Base-by-base conservation (phyloP, 1,284 basidiomycete species). In the Jaminaea rosea region DNA sequence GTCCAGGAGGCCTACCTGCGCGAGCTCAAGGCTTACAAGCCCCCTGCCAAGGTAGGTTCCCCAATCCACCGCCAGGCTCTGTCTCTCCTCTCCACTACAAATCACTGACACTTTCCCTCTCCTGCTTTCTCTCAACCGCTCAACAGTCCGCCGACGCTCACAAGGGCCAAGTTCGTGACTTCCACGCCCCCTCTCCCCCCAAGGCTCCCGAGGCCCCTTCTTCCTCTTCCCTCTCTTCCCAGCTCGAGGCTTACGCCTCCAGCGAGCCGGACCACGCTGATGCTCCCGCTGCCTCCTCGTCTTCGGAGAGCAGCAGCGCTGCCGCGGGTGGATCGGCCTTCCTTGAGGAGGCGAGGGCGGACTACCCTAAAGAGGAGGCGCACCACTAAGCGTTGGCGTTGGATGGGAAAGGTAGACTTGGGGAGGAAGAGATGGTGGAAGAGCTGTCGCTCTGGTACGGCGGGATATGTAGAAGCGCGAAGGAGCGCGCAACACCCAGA, bases 1-100 rank as follows among this genome's bases (percentile, higher is more conserved):
- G 80, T 96, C 53, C 88, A 93, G 81, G 89, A 94, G 65, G 76
- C 93, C 52, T 96, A 96, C 78, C 70, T 96, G 65, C 84, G 81
- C 72, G 86, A 93, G 79, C 81, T 96, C 73, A 93, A 88, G 79
- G 76, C 82, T 17, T 96, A 92, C 84, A 93, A 90, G 80, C 75
- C 79, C 29, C 76, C 69, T 32, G 57, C 68, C 27, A 67, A 66
- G 63, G 73, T 74, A 41, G 48, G 72, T 42, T 23, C 17, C 13
- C 39, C 4, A 10, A 4, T 36, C 9, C 6, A 4, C 10, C n/a
- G n/a, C n/a, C n/a, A n/a, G n/a, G n/a, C n/a, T n/a, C n/a, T n/a
- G n/a, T n/a, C n/a, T n/a, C n/a, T n/a, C n/a, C n/a, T n/a, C n/a
- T n/a, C n/a, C n/a, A n/a, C n/a, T n/a, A n/a, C n/a, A n/a, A n/a